Conservation (phyloP, 805 yeast species). For the Candida piceae region DNA sequence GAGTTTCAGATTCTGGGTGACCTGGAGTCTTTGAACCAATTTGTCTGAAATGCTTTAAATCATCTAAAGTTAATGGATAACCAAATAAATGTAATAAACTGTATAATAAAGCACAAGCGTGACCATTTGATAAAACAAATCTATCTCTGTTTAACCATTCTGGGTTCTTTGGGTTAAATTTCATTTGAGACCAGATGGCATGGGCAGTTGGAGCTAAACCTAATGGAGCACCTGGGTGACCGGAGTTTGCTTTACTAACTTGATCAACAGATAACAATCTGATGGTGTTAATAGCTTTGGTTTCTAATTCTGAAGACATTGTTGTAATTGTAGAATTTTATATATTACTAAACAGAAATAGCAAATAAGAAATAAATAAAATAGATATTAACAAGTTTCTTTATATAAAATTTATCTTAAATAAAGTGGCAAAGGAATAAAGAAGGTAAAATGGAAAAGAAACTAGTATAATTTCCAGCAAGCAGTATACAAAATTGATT, state of each 20-base stretch:
- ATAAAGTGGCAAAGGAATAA: too few species aligned
- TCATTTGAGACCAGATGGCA: constrained; percentile 73
- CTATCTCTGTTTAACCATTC: constrained; percentile 93
- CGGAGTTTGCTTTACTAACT: constrained; percentile 84
- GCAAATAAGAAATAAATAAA: too few species aligned
- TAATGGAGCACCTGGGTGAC: constrained; percentile 99
- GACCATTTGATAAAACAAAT: constrained; percentile 93
- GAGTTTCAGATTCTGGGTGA: constrained; percentile 89
- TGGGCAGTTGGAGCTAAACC: constrained; percentile 97
- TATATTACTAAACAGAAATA: too few species aligned
- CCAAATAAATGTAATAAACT: constrained; percentile 82
- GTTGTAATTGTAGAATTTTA: too few species aligned
- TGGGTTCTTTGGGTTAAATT: constrained; percentile 86
- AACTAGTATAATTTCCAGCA: too few species aligned
- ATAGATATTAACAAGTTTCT: too few species aligned
- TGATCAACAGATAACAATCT: constrained; percentile 86
- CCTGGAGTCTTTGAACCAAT: constrained; percentile 91
- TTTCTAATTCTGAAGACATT: constrained; percentile 55
- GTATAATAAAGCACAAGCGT: constrained; percentile 88
- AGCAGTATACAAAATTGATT: too few species aligned
- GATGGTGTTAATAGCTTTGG: constrained; percentile 77
- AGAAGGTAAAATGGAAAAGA: too few species aligned
- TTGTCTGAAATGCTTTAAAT: constrained; percentile 87
- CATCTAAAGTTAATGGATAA: constrained; percentile 74
- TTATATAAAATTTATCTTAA: too few species aligned